Evolutionary conservation across 768 basidiomycete species (phyloP).

Genomic region (Clitopilus hobsonii): DNA sequence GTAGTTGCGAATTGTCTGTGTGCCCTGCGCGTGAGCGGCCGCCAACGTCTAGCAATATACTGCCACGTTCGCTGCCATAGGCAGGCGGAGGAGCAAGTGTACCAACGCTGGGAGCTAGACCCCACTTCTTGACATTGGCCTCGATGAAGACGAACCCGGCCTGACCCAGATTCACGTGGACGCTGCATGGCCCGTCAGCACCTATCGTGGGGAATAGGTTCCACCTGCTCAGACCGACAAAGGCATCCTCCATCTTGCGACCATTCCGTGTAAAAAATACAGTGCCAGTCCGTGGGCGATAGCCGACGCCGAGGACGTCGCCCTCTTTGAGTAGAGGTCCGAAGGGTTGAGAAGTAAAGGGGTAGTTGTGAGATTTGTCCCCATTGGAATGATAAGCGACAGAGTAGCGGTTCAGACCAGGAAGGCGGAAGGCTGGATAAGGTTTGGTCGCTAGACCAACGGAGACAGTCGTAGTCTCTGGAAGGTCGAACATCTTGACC

Average conservation of each 20-base stretch:
- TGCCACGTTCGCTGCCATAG: slow-evolving; percentile 95
- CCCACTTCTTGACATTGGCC: slow-evolving; percentile 99
- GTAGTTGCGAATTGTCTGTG: slow-evolving; percentile 35
- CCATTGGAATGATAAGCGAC: slow-evolving; percentile 96
- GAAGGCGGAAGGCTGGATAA: slow-evolving; percentile 90
- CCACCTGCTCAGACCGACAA: slow-evolving; percentile 80
- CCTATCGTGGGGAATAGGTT: slow-evolving; percentile 98
- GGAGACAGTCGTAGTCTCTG: slow-evolving; percentile 79
- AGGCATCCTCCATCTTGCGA: slow-evolving; percentile 94
- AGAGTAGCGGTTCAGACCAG: slow-evolving; percentile 81
- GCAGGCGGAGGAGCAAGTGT: slow-evolving; percentile 97
- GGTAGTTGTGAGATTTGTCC: slow-evolving; percentile 96
- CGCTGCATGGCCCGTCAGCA: slow-evolving; percentile 92
- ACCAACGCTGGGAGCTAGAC: slow-evolving; percentile 93
- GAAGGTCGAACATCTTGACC: slow-evolving; percentile 98
- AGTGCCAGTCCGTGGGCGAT: slow-evolving; percentile 91
- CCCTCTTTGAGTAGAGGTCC: slow-evolving; percentile 87
- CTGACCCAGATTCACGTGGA: slow-evolving; percentile 97
- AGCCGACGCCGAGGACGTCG: slow-evolving; percentile 93
- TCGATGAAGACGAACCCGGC: slow-evolving; percentile 99
- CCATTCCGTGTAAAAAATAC: slow-evolving; percentile 99
- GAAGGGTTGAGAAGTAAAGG: slow-evolving; percentile 82
- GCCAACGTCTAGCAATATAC: slow-evolving; percentile 91
- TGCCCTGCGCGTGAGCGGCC: slow-evolving; percentile 41
- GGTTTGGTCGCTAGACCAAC: slow-evolving; percentile 96